Evolutionary conservation across 2,329 filamentous ascomycete genomes (phyloP).

Genomic region (Sclerotinia nivalis): DNA sequence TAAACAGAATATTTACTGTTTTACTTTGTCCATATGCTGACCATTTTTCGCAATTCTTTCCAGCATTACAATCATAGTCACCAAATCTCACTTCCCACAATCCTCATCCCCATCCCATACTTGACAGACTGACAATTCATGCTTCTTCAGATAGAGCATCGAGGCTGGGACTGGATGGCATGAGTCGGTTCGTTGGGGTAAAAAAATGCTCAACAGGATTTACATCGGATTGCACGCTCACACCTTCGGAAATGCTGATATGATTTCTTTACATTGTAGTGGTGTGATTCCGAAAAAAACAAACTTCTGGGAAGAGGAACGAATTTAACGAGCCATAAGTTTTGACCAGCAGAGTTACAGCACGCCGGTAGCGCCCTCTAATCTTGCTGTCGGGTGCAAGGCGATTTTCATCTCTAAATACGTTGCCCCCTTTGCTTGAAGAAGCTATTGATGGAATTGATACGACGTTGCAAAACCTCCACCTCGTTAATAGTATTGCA

Average conservation of each 20-base stretch:
- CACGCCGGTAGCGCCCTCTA: background rate
- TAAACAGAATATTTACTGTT: constrained; percentile 43
- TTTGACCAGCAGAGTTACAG: background rate
- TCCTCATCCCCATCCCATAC: constrained; percentile 4
- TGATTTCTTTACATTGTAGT: fast-evolving
- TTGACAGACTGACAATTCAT: constrained; percentile 9
- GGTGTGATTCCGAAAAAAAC: background rate
- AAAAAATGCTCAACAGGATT: constrained; percentile 57
- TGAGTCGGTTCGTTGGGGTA: constrained; percentile 51
- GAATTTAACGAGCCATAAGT: background rate
- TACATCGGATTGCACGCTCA: constrained; percentile 52
- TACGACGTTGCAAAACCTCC: background rate
- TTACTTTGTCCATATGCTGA: constrained; percentile 45
- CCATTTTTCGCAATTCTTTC: constrained; percentile 41
- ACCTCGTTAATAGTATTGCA: background rate
- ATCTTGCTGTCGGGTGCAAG: background rate
- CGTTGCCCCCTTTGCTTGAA: background rate
- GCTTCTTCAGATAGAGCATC: constrained; percentile 32
- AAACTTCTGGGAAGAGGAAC: background rate
- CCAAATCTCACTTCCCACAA: constrained; percentile 26
- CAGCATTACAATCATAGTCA: constrained; percentile 17
- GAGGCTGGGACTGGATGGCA: constrained; percentile 43
- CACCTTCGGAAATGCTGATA: too few relatives aligned
- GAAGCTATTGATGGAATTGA: background rate
- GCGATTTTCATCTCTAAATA: background rate